Conservation (phyloP, 1,139 yeast genomes). For the Zhuliangozyma blackwelliae region DNA sequence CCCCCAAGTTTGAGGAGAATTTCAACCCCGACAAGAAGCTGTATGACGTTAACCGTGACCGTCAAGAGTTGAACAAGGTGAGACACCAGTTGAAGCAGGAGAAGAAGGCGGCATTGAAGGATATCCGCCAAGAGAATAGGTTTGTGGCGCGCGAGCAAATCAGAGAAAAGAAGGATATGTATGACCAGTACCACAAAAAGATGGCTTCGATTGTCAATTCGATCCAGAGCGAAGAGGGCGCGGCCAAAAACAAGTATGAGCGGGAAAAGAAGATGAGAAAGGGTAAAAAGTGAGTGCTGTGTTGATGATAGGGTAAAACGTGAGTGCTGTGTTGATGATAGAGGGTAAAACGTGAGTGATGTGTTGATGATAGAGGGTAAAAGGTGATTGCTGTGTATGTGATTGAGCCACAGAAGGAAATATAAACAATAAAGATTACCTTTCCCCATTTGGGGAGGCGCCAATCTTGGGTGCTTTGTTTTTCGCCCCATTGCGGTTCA, state of each 20-base stretch:
- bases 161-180: slow-evolving; percentile 67
- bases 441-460: too few relatives aligned
- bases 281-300: slow-evolving; percentile 27
- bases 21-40: slow-evolving; percentile 94
- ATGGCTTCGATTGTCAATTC: slow-evolving; percentile 84
- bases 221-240: slow-evolving; percentile 89
- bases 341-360: slow-evolving; percentile 30
- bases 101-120: slow-evolving; percentile 81
- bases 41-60: slow-evolving; percentile 75
- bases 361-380: slow-evolving; percentile 46
- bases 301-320: neutral
- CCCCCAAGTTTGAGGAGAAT: slow-evolving; percentile 93
- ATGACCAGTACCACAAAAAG: slow-evolving; percentile 80
- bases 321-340: slow-evolving; percentile 28
- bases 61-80: slow-evolving; percentile 81
- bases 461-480: too few relatives aligned
- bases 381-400: slow-evolving; percentile 3
- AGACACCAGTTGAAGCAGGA: slow-evolving; percentile 87
- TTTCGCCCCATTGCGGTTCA: too few relatives aligned
- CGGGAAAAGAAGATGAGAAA: slow-evolving; percentile 72
- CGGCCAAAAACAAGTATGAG: slow-evolving; percentile 87
- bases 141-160: slow-evolving; percentile 86
- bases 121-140: slow-evolving; percentile 81
- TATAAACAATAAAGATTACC: too few relatives aligned
- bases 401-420: neutral